Conservation (phyloP, 116 monocot species). For the Phalaenopsis hybrid region DNA sequence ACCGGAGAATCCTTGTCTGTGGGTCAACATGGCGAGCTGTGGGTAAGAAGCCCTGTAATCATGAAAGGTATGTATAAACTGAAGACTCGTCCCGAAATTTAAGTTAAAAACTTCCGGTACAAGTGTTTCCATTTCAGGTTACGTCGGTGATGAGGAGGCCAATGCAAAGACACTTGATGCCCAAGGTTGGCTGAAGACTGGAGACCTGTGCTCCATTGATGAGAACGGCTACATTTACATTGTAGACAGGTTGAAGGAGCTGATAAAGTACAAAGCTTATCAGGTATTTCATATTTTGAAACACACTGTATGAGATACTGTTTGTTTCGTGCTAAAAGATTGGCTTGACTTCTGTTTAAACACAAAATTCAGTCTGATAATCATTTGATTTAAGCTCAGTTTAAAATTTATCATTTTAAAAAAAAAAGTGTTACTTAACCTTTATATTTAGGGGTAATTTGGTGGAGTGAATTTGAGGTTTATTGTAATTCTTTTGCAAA, state of each 20-base stretch:
- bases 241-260: constrained; percentile 76
- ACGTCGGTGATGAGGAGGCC: constrained; percentile 63
- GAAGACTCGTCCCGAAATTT: too few species aligned
- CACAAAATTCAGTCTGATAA: too few species aligned
- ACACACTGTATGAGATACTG: too few species aligned
- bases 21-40: constrained; percentile 46
- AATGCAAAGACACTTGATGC: constrained; percentile 43
- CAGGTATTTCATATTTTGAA: constrained; percentile 33
- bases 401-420: too few species aligned
- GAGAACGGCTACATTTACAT: constrained; percentile 55
- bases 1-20: constrained; percentile 26
- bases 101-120: neutral
- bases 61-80: constrained; percentile 47
- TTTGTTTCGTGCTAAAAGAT: too few species aligned
- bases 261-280: constrained; percentile 87
- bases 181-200: constrained; percentile 74
- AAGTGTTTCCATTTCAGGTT: constrained; percentile 26
- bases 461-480: too few species aligned
- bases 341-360: too few species aligned
- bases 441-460: too few species aligned
- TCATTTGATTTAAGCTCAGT: too few species aligned
- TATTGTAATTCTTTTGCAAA: too few species aligned
- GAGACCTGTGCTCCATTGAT: constrained; percentile 77
- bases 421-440: too few species aligned
- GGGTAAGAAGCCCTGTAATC: constrained; percentile 33